phyloP scores from a whole-genome alignment of 306 rosid genomes.

The Prunus armeniaca region DNA sequence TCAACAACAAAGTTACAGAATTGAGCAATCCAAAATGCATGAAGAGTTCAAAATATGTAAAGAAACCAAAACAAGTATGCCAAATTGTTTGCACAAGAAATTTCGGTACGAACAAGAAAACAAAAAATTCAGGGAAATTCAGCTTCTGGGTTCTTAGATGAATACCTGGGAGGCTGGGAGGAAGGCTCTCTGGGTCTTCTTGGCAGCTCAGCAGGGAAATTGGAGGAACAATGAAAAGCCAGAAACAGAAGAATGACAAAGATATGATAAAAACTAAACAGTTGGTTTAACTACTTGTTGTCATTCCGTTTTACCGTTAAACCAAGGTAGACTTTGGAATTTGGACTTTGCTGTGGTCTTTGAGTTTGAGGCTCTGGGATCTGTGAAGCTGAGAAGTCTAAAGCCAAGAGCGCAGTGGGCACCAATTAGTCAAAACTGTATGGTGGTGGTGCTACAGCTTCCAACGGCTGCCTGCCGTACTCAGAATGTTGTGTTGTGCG shows the following conservation, averaged over 20 bases:
- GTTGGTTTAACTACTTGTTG: conserved; percentile 5
- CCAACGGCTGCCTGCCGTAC: neutral
- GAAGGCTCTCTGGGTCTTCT: conserved; percentile 15
- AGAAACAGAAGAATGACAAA: neutral
- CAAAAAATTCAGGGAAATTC: neutral
- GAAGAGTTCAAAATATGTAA: neutral
- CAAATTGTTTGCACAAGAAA: neutral
- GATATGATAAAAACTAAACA: neutral
- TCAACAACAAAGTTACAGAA: conserved; percentile 5
- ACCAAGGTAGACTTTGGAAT: neutral
- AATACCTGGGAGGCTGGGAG: conserved; percentile 17
- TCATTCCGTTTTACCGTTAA: conserved; percentile 13
- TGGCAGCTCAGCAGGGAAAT: neutral
- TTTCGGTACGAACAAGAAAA: neutral
- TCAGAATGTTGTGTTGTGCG: conserved; percentile 16
- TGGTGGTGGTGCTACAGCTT: neutral
- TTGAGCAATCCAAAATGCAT: neutral
- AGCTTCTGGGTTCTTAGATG: conserved; percentile 6
- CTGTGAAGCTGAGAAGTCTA: conserved; percentile 14
- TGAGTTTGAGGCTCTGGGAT: conserved; percentile 9
- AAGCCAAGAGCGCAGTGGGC: neutral
- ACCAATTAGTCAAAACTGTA: neutral
- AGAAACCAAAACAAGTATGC: neutral
- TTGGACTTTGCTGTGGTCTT: neutral
- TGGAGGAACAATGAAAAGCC: neutral